Evolutionary conservation across 78 protist species (phyloP), one percentile per base, ranked within the genome.

Genomic region (Bodo saltans): DNA sequence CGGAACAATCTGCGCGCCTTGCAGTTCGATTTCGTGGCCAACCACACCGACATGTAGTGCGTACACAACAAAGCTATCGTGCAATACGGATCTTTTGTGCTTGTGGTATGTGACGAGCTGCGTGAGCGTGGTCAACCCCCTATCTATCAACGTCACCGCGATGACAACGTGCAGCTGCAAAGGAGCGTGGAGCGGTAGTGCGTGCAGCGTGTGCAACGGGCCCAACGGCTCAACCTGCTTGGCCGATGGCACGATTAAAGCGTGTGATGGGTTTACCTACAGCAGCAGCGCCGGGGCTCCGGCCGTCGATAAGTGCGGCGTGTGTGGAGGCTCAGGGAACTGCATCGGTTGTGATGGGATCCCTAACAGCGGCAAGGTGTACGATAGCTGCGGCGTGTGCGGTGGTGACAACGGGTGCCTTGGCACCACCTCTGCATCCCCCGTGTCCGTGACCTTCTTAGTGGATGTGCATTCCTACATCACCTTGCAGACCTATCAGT

Each of bases 301-400:
- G 1, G 3, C 8, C 30, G 33, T 1, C 76, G 76, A 72, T 29
- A 38, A 1, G n/a, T 72, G 76, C 11, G 3, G 3, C 12, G 47
- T 72, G n/a, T 72, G 84, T 68, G 71, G 37, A 23, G 71, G 71
- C 30, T 21, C 1, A n/a, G 72, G 34, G 47, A 25, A 1, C 38
- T 80, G 84, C 79, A 1, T 4, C 26, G 84, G 73, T 25, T 80
- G 84, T 41, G 84, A 69, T 39, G 71, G 73, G 3, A 60, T 42
- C 3, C 8, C 29, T 12, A 69, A 69, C 79, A 74, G 60, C 79
- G 4, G 21, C 3, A 25, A 3, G 72, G 52, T 21, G 79, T 74
- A 74, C 67, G 84, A 80, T 29, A 3, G 1, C 37, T 80, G 84
- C 73, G 47, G 39, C 2, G 33, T 69, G 32, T 80, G 84, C 73